Percentiles rank a stretch among this genome's conserved stretches.
Evolutionary conservation across 1,139 yeast genomes (phyloP).

Genomic region (Kodamaea sp.): DNA sequence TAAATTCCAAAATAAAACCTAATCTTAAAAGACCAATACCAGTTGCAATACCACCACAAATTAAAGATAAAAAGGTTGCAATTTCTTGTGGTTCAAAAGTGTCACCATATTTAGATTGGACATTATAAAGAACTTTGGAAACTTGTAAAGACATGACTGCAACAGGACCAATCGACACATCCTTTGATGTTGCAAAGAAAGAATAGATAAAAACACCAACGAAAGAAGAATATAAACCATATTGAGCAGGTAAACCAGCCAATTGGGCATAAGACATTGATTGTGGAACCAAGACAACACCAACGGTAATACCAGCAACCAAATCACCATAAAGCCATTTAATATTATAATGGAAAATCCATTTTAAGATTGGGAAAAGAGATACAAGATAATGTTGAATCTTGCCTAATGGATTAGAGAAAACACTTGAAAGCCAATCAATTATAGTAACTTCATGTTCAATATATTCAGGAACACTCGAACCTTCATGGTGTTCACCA

Average conservation of each 20-base stretch:
- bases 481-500: constrained; percentile 13
- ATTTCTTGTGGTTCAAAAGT: constrained; percentile 58
- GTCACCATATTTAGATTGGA: constrained; percentile 39
- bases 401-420: constrained; percentile 40
- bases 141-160: constrained; percentile 94
- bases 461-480: constrained; percentile 36
- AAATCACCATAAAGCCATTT: constrained; percentile 80
- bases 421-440: constrained; percentile 41
- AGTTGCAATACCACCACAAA: constrained; percentile 81
- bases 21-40: constrained; percentile 80
- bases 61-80: constrained; percentile 74
- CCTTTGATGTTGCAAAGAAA: constrained; percentile 91
- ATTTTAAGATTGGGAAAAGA: constrained; percentile 70
- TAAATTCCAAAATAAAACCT: constrained; percentile 85
- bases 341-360: constrained; percentile 82
- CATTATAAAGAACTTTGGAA: constrained; percentile 69
- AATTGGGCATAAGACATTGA: constrained; percentile 92
- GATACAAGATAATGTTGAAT: constrained; percentile 50
- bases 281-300: constrained; percentile 90
- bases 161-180: constrained; percentile 94
- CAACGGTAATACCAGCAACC: constrained; percentile 91
- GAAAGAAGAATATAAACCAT: constrained; percentile 87
- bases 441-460: constrained; percentile 42
- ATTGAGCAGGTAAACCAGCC: constrained; percentile 78
- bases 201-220: constrained; percentile 88